A percentile compares a stretch with the other conserved stretches of the same genome.
Conservation (phyloP, 257 asterid genomes). For the Pogostemon cablin region DNA sequence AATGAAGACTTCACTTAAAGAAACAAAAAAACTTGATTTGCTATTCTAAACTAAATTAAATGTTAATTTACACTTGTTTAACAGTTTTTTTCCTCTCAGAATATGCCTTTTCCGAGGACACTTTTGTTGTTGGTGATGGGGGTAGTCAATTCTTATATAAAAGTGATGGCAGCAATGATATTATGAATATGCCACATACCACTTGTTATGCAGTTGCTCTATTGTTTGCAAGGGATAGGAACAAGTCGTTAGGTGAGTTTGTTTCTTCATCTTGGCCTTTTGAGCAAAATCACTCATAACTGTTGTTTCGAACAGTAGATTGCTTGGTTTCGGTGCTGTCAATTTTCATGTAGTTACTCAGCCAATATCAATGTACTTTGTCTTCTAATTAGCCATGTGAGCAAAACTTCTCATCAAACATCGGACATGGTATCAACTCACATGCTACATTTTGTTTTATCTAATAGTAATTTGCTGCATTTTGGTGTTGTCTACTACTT, state of each 20-base stretch:
- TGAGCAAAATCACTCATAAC: neutral
- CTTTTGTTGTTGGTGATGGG: conserved; percentile 73
- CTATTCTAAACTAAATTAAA: conserved; percentile 17
- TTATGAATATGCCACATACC: conserved; percentile 14
- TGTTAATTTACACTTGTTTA: conserved; percentile 22
- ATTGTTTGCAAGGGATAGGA: conserved; percentile 58
- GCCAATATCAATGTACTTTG: conserved; percentile 7
- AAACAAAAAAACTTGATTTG: conserved; percentile 15
- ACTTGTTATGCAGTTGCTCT: conserved; percentile 60
- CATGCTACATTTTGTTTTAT: too few relatives aligned
- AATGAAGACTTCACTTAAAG: conserved; percentile 6
- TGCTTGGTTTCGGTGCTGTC: conserved; percentile 12
- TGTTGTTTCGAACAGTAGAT: conserved; percentile 8
- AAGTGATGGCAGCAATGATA: conserved; percentile 39
- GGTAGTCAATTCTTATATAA: conserved; percentile 52
- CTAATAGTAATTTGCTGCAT: too few relatives aligned
- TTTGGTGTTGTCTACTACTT: too few relatives aligned
- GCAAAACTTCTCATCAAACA: too few relatives aligned
- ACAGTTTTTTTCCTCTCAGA: conserved; percentile 46
- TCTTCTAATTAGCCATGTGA: neutral
- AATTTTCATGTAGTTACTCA: conserved; percentile 7
- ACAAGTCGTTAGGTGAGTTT: conserved; percentile 60
- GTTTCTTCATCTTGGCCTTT: conserved; percentile 29
- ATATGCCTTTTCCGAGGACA: conserved; percentile 62
- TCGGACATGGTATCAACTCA: too few relatives aligned